These are phyloP conservation scores for Thielaviopsis cerberus DNA, from an alignment of 2,329 filamentous ascomycete genomes.

Conservation along the genomic window DNA sequence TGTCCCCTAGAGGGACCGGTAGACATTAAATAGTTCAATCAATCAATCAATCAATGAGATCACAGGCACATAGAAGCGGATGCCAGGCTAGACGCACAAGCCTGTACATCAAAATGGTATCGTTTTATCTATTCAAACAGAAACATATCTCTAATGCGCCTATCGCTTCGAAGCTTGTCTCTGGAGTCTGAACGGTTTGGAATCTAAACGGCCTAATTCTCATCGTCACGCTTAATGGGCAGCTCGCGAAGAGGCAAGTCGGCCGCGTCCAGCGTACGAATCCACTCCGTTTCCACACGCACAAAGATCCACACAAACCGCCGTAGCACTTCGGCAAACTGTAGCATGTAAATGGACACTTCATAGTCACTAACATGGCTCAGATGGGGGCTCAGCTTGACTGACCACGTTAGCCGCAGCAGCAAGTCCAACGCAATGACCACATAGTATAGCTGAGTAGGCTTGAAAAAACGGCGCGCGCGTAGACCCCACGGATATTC, in stretches of 20 bases:
- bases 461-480: conserved; percentile 51
- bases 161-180: too few species aligned
- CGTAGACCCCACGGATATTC: conserved; percentile 65
- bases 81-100: too few species aligned
- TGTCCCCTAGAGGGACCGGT: too few species aligned
- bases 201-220: conserved; percentile 16
- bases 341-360: conserved; percentile 70
- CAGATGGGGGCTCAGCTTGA: conserved; percentile 68
- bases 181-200: conserved; percentile 14
- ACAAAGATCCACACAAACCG: conserved; percentile 97
- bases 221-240: conserved; percentile 36
- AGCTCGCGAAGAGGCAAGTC: conserved; percentile 62
- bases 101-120: too few species aligned
- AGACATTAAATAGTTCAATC: too few species aligned
- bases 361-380: conserved; percentile 76
- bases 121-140: too few species aligned
- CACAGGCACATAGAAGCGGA: too few species aligned
- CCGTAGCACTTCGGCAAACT: conserved; percentile 69
- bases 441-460: conserved; percentile 59
- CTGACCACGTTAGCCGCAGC: conserved; percentile 75
- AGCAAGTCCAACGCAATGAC: conserved; percentile 63
- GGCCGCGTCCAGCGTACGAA: conserved; percentile 42
- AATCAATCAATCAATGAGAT: too few species aligned
- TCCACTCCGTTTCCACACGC: conserved; percentile 84
- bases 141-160: too few species aligned